A percentile compares a stretch with the other conserved stretches of the same genome.
Conservation (phyloP, 371 early-diverging fungal genomes). For the Mortierella sp. region DNA sequence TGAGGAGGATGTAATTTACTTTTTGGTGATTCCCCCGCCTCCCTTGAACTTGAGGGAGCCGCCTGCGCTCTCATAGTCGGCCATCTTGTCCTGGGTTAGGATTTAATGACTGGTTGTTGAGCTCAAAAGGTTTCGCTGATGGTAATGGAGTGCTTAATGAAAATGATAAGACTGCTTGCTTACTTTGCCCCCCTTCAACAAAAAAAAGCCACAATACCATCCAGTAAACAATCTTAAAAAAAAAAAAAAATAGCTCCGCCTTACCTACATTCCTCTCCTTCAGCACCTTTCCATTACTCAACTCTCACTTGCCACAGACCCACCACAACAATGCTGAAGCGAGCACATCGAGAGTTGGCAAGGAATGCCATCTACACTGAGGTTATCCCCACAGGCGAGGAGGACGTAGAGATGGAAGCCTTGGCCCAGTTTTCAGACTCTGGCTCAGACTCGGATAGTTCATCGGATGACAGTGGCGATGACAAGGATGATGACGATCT, state of each 20-base stretch:
- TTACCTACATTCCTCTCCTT: background rate
- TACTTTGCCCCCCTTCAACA: background rate
- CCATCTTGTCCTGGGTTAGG: slow-evolving; percentile 16
- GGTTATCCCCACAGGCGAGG: slow-evolving; percentile 50
- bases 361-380: slow-evolving; percentile 52
- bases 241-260: slow-evolving; percentile 2
- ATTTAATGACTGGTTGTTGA: background rate
- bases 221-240: slow-evolving; percentile 1
- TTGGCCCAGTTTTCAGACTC: slow-evolving; percentile 50
- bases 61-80: slow-evolving; percentile 66
- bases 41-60: slow-evolving; percentile 74
- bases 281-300: background rate
- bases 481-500: slow-evolving; percentile 28
- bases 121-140: background rate
- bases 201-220: slow-evolving; percentile 19
- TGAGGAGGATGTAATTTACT: slow-evolving; percentile 53
- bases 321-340: slow-evolving; percentile 41
- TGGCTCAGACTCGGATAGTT: slow-evolving; percentile 47
- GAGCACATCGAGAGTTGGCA: slow-evolving; percentile 46
- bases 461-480: slow-evolving; percentile 23
- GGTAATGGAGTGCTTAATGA: too few species aligned
- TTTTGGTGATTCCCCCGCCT: slow-evolving; percentile 64
- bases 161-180: background rate
- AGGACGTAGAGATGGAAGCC: slow-evolving; percentile 39
- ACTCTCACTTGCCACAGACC: background rate